Evolutionary conservation across 2,329 filamentous ascomycete genomes (phyloP), one percentile per base, ranked within the genome.

Genomic region (Apiospora saccharicola): DNA sequence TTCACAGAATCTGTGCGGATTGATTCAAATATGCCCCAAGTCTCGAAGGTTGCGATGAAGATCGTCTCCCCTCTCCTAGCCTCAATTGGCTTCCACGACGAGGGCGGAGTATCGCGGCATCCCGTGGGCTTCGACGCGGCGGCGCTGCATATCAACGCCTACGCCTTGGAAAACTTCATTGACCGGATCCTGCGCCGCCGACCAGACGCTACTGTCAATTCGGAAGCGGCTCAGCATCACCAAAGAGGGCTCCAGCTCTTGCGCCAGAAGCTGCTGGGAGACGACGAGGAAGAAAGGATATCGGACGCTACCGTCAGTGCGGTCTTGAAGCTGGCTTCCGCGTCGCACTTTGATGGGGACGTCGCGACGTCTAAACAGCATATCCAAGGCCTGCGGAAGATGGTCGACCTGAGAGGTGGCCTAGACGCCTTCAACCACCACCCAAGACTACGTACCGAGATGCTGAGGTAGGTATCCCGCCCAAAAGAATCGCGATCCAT

Each of bases 351-450:
- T 12, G 74, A 70, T 0, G 79, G 80, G 4, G 78, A 84, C 51
- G 70, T 70, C 22, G 70, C 76, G 5, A 72, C 77, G 0, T 79
- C 81, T 0, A 75, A 70, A 12, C 75, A 81, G 26, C 82, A 85
- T 70, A 76, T 84, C 71, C 68, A 79, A 30, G 83, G 83, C 8
- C 76, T 85, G 24, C 76, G 77, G 24, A 82, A 77, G 72, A 82
- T 85, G 8, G 77, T 84, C 8, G 72, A 77, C 24, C 44, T 85
- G 43, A 80, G 81, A 70, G 83, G 83, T 2, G 83, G 83, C 0
- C 47, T 84, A 1, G 43, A 19, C 14, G 74, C 73, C 0, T 80
- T 85, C 14, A 74, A 69, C 7, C 57, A 77, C 10, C 82, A 81
- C 34, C 64, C 75, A 30, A 84, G 83, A 68, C 77, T 84, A 13